A percentile compares a stretch with the other conserved stretches of the same genome.
Conservation (phyloP, 805 yeast genomes). For the Candida morakotiae region DNA sequence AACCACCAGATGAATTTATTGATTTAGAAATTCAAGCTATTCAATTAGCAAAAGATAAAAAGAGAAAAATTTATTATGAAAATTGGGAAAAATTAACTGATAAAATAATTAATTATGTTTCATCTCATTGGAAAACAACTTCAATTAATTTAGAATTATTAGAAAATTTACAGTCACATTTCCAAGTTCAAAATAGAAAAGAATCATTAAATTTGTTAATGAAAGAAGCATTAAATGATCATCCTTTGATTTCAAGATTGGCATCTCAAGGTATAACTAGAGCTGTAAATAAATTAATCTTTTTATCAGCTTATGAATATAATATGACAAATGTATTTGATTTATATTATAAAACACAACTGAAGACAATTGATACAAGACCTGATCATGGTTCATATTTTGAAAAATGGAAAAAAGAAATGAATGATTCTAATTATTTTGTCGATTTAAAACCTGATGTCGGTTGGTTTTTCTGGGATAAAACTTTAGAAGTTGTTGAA, state of each 20-base stretch:
- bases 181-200: constrained; percentile 43
- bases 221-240: constrained; percentile 50
- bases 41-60: constrained; percentile 57
- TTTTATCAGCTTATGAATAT: constrained; percentile 45
- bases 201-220: constrained; percentile 42
- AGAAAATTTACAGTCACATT: constrained; percentile 48
- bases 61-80: constrained; percentile 41
- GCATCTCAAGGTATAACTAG: constrained; percentile 59
- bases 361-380: constrained; percentile 39
- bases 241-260: constrained; percentile 61
- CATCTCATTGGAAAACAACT: constrained; percentile 56
- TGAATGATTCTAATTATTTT: constrained; percentile 49
- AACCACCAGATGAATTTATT: constrained; percentile 59
- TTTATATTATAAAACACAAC: constrained; percentile 24
- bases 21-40: constrained; percentile 58
- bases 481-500: constrained; percentile 44
- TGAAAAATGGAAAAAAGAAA: constrained; percentile 45
- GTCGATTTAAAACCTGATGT: constrained; percentile 52
- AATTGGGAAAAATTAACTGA: constrained; percentile 42
- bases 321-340: constrained; percentile 42
- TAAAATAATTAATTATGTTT: constrained; percentile 23
- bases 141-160: constrained; percentile 47
- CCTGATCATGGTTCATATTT: constrained; percentile 33
- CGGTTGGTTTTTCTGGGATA: constrained; percentile 80
- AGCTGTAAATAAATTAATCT: constrained; percentile 43